Evolutionary conservation across 371 early-diverging fungal species (phyloP).

Genomic region (Dinochytrium kinnereticum): DNA sequence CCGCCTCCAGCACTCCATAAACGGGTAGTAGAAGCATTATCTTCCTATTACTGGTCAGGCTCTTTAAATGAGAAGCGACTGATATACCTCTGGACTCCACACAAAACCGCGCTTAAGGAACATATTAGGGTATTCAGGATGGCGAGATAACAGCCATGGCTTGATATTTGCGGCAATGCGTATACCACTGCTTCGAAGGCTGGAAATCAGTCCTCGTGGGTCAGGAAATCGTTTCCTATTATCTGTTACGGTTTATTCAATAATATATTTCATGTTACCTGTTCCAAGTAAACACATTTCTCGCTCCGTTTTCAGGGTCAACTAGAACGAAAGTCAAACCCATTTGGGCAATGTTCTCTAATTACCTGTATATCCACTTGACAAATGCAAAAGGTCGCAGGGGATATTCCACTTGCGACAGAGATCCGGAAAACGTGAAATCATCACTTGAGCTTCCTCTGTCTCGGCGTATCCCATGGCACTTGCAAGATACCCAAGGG

Average conservation of each 20-base stretch:
- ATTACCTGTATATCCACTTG: constrained; percentile 63
- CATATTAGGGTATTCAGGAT: constrained; percentile 57
- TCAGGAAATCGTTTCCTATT: constrained; percentile 53
- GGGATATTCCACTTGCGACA: constrained; percentile 58
- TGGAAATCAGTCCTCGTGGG: constrained; percentile 48
- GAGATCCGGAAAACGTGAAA: constrained; percentile 51
- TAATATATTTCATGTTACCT: constrained; percentile 14
- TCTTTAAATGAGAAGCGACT: not conserved
- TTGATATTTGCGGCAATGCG: constrained; percentile 66
- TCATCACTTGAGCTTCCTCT: constrained; percentile 57
- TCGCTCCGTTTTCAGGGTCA: constrained; percentile 48
- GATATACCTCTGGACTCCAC: constrained; percentile 48
- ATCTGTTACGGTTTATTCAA: not conserved
- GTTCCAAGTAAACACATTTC: constrained; percentile 73
- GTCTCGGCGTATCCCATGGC: constrained; percentile 69
- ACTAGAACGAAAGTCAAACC: constrained; percentile 12
- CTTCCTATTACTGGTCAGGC: constrained; percentile 12
- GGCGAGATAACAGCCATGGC: constrained; percentile 64
- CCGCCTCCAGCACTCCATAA: constrained; percentile 64
- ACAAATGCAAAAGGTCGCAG: constrained; percentile 67
- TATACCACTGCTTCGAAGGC: constrained; percentile 51
- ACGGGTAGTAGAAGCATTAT: constrained; percentile 25
- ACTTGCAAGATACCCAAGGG: constrained; percentile 66
- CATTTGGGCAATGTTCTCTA: not conserved
- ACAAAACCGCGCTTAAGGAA: constrained; percentile 49